Evolutionary conservation across 1,284 basidiomycete species (phyloP), one percentile per base, ranked within the genome.

Genomic region (Trichosporon sp.): DNA sequence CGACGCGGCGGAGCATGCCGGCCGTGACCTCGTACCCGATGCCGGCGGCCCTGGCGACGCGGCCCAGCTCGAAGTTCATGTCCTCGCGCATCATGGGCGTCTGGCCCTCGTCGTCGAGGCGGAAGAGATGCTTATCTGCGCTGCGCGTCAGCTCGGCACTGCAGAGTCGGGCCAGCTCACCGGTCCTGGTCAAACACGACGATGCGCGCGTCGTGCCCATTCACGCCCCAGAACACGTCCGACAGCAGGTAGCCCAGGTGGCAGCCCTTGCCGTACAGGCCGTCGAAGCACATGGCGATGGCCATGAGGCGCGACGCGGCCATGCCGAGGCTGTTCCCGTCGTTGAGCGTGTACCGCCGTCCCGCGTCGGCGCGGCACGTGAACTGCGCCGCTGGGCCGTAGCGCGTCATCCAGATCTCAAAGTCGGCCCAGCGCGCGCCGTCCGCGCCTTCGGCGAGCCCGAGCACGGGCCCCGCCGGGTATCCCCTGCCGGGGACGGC

Each of bases 61-160:
- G 64, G 2, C 12, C 21, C 21, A 65, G 64, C 64, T 65, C 64
- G 34, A 31, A 32, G 64, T 65, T 65, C 31, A 65, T 65, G 32
- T 65, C 64, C 9, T 32, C 32, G 11, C 51, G 31, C 47, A 51
- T 31, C 29, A 65, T 32, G 3, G 64, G 64, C n/a, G 32, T 32
- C 13, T 35, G 18, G 23, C 8, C n/a, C 6, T 53, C 23, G 13
- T 31, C 31, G 23, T 65, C 31, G 21, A 60, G 56, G 23, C 64
- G 64, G 31, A 53, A 65, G 31, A 65, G 34, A 32, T 32, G 27
- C 18, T 34, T 56, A 12, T 34, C 64, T 21, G 47, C 15, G n/a
- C 64, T 65, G 47, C n/a, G 2, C 2, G 32, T 67, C 47, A 65
- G 64, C 32, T 13, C 3, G n/a, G 29, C 15, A 27, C 7, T 32